These are phyloP conservation scores for Fomes fomentarius DNA, from an alignment of 1,284 basidiomycete species.

Conservation along the genomic window DNA sequence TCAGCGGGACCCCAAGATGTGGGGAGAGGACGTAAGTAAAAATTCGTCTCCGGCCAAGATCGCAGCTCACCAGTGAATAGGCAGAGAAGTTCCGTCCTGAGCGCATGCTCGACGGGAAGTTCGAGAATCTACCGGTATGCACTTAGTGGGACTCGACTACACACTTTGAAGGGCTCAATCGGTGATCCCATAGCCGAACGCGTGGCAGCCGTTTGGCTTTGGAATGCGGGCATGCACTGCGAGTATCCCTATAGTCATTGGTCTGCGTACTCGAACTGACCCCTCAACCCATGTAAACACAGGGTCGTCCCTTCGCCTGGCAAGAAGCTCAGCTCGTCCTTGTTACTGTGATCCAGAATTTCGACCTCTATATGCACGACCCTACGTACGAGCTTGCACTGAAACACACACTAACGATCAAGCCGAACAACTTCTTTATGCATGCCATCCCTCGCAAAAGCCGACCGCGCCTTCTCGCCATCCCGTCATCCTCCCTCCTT, in stretches of 20 bases:
- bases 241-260: no score
- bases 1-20: slow-evolving; percentile 49
- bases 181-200: slow-evolving; percentile 42
- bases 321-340: slow-evolving; percentile 51
- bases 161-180: no score
- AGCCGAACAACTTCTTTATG: slow-evolving; percentile 48
- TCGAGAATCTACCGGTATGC: slow-evolving; percentile 44
- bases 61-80: slow-evolving; percentile 18
- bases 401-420: slow-evolving; percentile 52
- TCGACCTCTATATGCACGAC: slow-evolving; percentile 48
- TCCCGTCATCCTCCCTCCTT: slow-evolving; percentile 12
- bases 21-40: slow-evolving; percentile 49
- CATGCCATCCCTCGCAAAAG: slow-evolving; percentile 40
- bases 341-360: slow-evolving; percentile 45
- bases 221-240: slow-evolving; percentile 45
- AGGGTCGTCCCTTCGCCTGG: slow-evolving; percentile 51
- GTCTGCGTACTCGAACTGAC: background rate
- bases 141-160: no score
- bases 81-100: slow-evolving; percentile 47
- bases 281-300: background rate
- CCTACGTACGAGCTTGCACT: slow-evolving; percentile 46
- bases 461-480: slow-evolving; percentile 18
- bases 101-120: slow-evolving; percentile 50
- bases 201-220: slow-evolving; percentile 50
- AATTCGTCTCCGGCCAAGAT: background rate